Conservation (phyloP, 257 asterid genomes). For the Euphrasia confusa region DNA sequence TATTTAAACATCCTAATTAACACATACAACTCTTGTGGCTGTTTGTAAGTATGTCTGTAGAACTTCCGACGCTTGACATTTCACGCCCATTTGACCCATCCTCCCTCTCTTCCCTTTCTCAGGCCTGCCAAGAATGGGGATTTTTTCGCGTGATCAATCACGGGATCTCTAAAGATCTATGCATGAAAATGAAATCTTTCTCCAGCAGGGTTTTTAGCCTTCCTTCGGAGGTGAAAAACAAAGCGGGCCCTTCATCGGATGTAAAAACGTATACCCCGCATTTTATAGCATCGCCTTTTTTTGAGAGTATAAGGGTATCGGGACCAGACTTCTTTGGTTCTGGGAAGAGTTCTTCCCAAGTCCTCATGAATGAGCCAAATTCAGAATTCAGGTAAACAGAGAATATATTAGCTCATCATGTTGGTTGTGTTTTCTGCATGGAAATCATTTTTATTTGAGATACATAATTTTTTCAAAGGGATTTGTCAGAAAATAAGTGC, state of each 20-base stretch:
- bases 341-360: constrained; percentile 46
- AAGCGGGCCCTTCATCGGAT: constrained; percentile 53
- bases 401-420: not conserved
- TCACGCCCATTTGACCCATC: constrained; percentile 48
- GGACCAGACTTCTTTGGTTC: constrained; percentile 65
- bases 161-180: constrained; percentile 46
- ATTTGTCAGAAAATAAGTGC: constrained; percentile 5
- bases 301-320: constrained; percentile 55
- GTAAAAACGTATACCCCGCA: constrained; percentile 61
- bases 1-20: not conserved
- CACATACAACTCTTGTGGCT: constrained; percentile 11
- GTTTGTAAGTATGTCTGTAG: constrained; percentile 35
- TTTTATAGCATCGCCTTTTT: constrained; percentile 72
- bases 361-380: constrained; percentile 34
- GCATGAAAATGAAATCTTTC: constrained; percentile 30
- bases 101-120: constrained; percentile 45
- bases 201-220: constrained; percentile 44
- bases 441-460: not conserved
- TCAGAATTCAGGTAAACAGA: constrained; percentile 46
- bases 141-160: constrained; percentile 57
- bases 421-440: not conserved
- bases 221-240: constrained; percentile 50
- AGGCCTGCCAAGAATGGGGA: constrained; percentile 69
- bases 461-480: not conserved
- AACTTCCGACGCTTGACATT: constrained; percentile 58